Conservation (phyloP, 2,329 filamentous ascomycete species). For the Colletotrichum incanum region DNA sequence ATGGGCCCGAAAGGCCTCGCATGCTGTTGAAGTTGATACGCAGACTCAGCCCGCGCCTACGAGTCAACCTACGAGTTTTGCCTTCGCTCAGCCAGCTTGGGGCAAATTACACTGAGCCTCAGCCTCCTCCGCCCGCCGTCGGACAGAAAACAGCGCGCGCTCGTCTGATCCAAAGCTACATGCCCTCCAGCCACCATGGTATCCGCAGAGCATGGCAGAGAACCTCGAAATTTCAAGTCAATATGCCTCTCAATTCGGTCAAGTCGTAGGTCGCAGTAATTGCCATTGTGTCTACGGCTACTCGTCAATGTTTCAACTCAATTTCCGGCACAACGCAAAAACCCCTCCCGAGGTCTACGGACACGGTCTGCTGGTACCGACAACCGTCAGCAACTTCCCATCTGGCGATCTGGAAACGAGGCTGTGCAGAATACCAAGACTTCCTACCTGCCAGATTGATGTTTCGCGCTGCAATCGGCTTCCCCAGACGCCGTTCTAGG, state of each 20-base stretch:
- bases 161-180: constrained; percentile 24
- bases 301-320: constrained; percentile 33
- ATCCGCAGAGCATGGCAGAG: constrained; percentile 15
- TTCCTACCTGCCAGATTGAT: constrained; percentile 40
- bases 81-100: constrained; percentile 38
- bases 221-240: constrained; percentile 16
- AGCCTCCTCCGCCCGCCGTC: constrained; percentile 32
- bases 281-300: constrained; percentile 6
- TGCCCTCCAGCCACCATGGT: constrained; percentile 25
- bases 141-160: constrained; percentile 15
- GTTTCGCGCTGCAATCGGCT: constrained; percentile 42
- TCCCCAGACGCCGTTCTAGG: constrained; percentile 38
- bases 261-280: constrained; percentile 14
- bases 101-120: constrained; percentile 41
- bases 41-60: constrained; percentile 29
- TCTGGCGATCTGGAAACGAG: constrained; percentile 35
- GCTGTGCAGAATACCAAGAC: constrained; percentile 43
- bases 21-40: constrained; percentile 12
- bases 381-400: constrained; percentile 25
- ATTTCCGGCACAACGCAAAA: constrained; percentile 22
- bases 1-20: constrained; percentile 14
- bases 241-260: constrained; percentile 2
- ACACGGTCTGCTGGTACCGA: background rate
- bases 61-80: constrained; percentile 27
- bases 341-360: constrained; percentile 2